phyloP scores from a whole-genome alignment of 441 rosid species.

The Erodium moschatum region DNA sequence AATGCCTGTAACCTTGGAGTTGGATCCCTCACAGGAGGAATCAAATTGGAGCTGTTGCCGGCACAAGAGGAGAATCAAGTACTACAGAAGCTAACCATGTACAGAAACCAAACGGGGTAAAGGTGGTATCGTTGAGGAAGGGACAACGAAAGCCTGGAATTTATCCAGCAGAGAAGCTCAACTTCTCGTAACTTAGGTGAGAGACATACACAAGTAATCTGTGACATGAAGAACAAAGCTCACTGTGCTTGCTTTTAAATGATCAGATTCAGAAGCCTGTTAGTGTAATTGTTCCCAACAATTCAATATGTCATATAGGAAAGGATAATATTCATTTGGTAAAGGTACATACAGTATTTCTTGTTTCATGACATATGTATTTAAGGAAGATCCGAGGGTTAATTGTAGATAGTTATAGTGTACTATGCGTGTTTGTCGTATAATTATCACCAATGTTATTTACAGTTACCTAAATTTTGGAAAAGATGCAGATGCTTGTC shows the following conservation, averaged over 20 bases:
- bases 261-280: not conserved
- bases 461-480: too few species aligned
- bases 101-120: slow-evolving; percentile 9
- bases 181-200: slow-evolving; percentile 10
- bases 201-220: not conserved
- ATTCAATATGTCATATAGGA: not conserved
- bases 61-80: slow-evolving; percentile 7
- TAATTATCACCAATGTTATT: too few species aligned
- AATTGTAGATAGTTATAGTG: too few species aligned
- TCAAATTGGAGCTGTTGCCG: too few species aligned
- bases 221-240: not conserved
- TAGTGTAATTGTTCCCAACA: too few species aligned
- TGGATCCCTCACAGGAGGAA: slow-evolving; percentile 21
- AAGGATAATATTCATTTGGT: not conserved
- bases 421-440: too few species aligned
- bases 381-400: too few species aligned
- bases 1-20: not conserved
- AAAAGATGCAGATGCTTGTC: too few species aligned
- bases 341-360: not conserved
- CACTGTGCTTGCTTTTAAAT: too few species aligned
- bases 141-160: slow-evolving; percentile 7
- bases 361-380: too few species aligned
- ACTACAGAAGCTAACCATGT: not conserved
- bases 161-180: slow-evolving; percentile 29
- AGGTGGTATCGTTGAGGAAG: slow-evolving; percentile 12